Evolutionary conservation across 2,329 filamentous ascomycete genomes (phyloP).

Genomic region (Chaetomiaceae sp.): DNA sequence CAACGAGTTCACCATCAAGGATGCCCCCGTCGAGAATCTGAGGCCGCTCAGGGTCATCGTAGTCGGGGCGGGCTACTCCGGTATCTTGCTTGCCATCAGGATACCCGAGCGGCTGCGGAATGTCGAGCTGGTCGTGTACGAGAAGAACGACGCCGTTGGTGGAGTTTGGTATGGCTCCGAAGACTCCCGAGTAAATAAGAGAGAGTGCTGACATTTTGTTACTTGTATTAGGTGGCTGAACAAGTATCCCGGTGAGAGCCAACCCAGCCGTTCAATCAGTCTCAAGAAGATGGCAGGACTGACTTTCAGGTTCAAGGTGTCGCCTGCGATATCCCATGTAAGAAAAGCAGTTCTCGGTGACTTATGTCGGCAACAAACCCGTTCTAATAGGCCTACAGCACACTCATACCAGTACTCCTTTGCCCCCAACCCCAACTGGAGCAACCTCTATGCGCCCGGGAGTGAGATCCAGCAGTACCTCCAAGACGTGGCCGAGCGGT

Average conservation of each 20-base stretch:
- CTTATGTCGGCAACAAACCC: too few relatives aligned
- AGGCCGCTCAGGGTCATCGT: constrained; percentile 33
- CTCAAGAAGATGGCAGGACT: background rate
- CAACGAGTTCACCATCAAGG: constrained; percentile 25
- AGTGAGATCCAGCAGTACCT: constrained; percentile 48
- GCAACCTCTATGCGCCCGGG: constrained; percentile 44
- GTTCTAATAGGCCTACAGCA: constrained; percentile 26
- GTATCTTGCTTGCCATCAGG: constrained; percentile 32
- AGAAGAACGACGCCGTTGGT: constrained; percentile 33
- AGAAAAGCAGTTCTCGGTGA: too few relatives aligned
- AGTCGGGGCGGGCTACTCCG: constrained; percentile 33
- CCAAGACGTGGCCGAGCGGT: constrained; percentile 42
- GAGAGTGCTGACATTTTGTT: background rate
- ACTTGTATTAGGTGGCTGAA: constrained; percentile 28
- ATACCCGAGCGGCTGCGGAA: constrained; percentile 34
- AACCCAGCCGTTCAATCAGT: background rate
- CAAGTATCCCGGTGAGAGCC: constrained; percentile 29
- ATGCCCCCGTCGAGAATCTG: constrained; percentile 30
- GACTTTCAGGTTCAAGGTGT: constrained; percentile 20
- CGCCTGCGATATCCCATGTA: constrained; percentile 36
- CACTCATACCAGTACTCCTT: constrained; percentile 55
- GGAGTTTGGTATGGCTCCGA: constrained; percentile 35
- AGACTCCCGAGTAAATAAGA: too few relatives aligned
- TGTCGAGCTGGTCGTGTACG: constrained; percentile 33
- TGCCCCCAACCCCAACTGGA: constrained; percentile 52